These are phyloP conservation scores for Sarocladium strictum DNA, from an alignment of 2,329 filamentous ascomycete species.

Conservation along the genomic window DNA sequence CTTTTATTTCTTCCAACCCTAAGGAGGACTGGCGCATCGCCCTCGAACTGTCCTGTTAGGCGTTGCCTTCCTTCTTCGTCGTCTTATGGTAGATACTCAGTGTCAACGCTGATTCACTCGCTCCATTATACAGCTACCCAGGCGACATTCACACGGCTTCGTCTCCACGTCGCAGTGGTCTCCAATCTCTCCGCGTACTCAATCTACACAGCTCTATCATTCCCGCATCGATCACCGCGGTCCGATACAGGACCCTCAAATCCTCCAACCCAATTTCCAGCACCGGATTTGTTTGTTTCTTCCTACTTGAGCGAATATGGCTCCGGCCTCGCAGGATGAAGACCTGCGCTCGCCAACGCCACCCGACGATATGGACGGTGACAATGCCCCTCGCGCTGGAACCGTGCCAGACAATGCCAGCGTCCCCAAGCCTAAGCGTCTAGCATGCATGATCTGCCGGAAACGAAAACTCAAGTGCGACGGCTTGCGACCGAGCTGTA, in stretches of 20 bases:
- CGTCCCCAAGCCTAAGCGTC: constrained; percentile 78
- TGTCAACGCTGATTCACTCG: too few species aligned
- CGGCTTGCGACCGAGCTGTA: constrained; percentile 76
- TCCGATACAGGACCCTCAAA: background rate
- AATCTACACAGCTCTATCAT: background rate
- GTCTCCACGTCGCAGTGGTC: too few species aligned
- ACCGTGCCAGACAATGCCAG: constrained; percentile 44
- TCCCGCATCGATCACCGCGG: background rate
- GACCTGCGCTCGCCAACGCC: constrained; percentile 21
- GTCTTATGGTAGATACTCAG: too few species aligned
- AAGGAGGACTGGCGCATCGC: background rate
- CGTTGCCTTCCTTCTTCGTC: background rate
- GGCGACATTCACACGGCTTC: too few species aligned
- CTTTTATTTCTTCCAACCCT: background rate
- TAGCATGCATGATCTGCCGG: constrained; percentile 90
- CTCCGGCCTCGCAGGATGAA: constrained; percentile 21
- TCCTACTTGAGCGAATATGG: background rate
- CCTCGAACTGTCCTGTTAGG: background rate
- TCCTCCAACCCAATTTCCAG: background rate
- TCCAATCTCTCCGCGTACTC: too few species aligned
- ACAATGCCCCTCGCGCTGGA: constrained; percentile 30
- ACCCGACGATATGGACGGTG: constrained; percentile 28
- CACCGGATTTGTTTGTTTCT: background rate
- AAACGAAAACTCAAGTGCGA: constrained; percentile 91
- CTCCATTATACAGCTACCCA: too few species aligned